Conservation (phyloP, 768 basidiomycete species). For the Wakefieldia striispora region DNA sequence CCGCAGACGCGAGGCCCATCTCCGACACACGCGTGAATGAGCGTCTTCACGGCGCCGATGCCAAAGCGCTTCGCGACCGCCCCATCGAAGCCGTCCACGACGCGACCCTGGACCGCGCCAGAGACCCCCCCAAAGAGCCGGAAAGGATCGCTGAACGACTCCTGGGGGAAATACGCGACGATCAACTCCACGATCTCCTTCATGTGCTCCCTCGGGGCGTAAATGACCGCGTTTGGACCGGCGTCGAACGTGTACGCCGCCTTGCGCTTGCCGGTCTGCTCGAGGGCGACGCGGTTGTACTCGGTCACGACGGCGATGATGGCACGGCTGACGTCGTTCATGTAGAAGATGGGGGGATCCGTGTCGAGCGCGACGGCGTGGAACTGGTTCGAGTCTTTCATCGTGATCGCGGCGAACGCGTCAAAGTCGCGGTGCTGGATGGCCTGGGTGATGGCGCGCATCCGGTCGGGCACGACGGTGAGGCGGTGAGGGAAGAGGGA, state of each 20-base stretch:
- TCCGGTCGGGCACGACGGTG: slow-evolving; percentile 84
- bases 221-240: slow-evolving; percentile 98
- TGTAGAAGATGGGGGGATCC: slow-evolving; percentile 96
- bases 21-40: slow-evolving; percentile 92
- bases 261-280: slow-evolving; percentile 54
- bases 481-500: slow-evolving; percentile 87
- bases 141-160: slow-evolving; percentile 75
- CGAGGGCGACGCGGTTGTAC: slow-evolving; percentile 79
- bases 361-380: slow-evolving; percentile 98
- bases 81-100: slow-evolving; percentile 74
- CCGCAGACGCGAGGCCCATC: slow-evolving; percentile 81
- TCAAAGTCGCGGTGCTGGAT: slow-evolving; percentile 83
- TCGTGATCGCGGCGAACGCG: slow-evolving; percentile 86
- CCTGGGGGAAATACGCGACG: slow-evolving; percentile 83
- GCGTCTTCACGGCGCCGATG: slow-evolving; percentile 76
- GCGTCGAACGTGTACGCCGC: slow-evolving; percentile 99
- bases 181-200: slow-evolving; percentile 76
- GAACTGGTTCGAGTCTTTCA: slow-evolving; percentile 98
- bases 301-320: slow-evolving; percentile 91
- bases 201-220: slow-evolving; percentile 75
- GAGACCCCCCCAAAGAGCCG: slow-evolving; percentile 45
- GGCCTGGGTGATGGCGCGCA: slow-evolving; percentile 78
- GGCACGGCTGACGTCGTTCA: slow-evolving; percentile 96
- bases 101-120: slow-evolving; percentile 43
- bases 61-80: slow-evolving; percentile 72